Conservation (phyloP, 2,329 filamentous ascomycete species). For the Fusarium anguioides region DNA sequence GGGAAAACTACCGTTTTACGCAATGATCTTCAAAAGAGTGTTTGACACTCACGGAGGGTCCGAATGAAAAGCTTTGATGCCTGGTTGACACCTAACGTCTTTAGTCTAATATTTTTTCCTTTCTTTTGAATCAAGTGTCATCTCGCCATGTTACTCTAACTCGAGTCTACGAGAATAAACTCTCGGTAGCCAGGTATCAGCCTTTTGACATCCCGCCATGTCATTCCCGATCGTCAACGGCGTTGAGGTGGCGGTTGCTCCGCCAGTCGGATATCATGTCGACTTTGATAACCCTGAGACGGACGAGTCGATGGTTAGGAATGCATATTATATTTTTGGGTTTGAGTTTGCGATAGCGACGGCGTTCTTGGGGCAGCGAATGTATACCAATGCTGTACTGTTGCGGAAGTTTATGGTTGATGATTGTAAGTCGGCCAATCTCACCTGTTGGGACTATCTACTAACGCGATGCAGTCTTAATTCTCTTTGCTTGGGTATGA, state of each 20-base stretch:
- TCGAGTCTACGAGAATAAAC: background rate
- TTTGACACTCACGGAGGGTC: background rate
- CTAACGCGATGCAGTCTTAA: background rate
- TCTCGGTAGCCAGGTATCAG: background rate
- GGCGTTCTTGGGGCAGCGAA: constrained; percentile 6
- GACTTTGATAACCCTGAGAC: constrained; percentile 1
- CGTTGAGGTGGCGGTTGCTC: constrained; percentile 8
- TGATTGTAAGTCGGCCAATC: constrained; percentile 19
- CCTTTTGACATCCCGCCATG: background rate
- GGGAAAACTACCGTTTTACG: background rate
- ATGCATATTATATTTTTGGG: constrained; percentile 16
- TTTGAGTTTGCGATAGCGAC: constrained; percentile 15
- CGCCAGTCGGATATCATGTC: background rate
- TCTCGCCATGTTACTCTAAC: background rate
- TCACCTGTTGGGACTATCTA: no score
- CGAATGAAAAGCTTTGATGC: background rate
- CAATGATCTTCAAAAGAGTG: background rate
- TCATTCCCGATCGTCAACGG: constrained; percentile 13
- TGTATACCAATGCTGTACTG: constrained; percentile 17
- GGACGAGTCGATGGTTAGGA: constrained; percentile 8
- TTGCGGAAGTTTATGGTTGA: constrained; percentile 11
- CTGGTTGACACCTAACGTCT: background rate
- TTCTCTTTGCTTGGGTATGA: constrained; percentile 12
- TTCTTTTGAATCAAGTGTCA: background rate
- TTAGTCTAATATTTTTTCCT: background rate